phyloP scores from a whole-genome alignment of 164 flowering plant species.

The Malania oleifera region DNA sequence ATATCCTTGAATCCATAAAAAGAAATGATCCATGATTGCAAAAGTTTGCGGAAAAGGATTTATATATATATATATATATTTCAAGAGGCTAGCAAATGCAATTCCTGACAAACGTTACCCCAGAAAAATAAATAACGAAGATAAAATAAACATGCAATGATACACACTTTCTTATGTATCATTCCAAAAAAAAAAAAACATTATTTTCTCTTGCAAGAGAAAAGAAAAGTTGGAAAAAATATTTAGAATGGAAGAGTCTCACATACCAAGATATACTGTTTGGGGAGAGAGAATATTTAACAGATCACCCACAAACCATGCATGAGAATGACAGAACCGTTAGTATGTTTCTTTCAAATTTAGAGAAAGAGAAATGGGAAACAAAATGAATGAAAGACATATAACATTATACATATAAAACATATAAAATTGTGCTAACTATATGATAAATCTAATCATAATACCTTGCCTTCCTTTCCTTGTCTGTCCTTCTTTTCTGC shows the following conservation, averaged over 20 bases:
- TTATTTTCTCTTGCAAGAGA: too few species aligned
- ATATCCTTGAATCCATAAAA: too few species aligned
- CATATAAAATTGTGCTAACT: neutral
- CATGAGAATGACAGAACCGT: conserved; percentile 19
- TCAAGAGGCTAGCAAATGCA: too few species aligned
- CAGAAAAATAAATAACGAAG: neutral
- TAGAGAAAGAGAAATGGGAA: too few species aligned
- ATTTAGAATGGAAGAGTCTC: neutral
- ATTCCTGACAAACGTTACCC: conserved; percentile 36
- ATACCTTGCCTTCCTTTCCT: conserved; percentile 93
- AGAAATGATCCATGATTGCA: too few species aligned
- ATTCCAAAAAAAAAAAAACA: neutral
- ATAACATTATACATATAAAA: neutral
- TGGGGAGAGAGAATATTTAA: conserved; percentile 8
- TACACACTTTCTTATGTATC: neutral
- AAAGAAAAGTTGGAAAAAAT: neutral
- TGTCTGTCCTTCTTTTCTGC: conserved; percentile 90
- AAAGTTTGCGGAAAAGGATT: too few species aligned
- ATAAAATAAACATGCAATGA: conserved; percentile 4
- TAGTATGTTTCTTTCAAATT: conserved; percentile 16
- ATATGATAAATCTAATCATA: neutral
- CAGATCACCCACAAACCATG: neutral
- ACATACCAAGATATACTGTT: conserved; percentile 71
- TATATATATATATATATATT: too few species aligned
- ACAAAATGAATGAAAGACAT: conserved; percentile 3